Evolutionary conservation across 306 rosid species (phyloP).

Genomic region (Dalbergia cultrata): DNA sequence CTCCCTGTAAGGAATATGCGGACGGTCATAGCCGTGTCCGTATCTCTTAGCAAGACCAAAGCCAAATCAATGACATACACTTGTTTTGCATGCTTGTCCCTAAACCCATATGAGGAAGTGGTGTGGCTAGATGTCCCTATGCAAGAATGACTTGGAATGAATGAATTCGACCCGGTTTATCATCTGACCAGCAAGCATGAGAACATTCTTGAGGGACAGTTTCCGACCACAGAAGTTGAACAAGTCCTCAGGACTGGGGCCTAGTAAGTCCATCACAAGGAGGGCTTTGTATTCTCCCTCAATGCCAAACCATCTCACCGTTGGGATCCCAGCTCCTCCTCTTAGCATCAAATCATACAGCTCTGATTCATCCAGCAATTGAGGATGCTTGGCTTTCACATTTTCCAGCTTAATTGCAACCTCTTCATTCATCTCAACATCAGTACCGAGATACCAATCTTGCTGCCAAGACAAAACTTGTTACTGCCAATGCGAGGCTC

Average conservation of each 20-base stretch:
- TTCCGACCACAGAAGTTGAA: constrained; percentile 95
- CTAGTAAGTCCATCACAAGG: constrained; percentile 94
- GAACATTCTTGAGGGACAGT: constrained; percentile 67
- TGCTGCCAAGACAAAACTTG: constrained; percentile 93
- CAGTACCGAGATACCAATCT: constrained; percentile 92
- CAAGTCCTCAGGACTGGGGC: constrained; percentile 96
- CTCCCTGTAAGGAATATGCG: constrained; percentile 97
- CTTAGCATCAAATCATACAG: constrained; percentile 88
- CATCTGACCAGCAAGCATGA: constrained; percentile 88
- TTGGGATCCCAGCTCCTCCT: constrained; percentile 98
- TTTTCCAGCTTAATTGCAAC: constrained; percentile 98
- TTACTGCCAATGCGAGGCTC: constrained; percentile 93
- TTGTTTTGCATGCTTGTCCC: constrained; percentile 98
- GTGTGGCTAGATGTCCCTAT: constrained; percentile 96
- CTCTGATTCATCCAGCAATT: constrained; percentile 88
- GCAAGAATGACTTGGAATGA: constrained; percentile 92
- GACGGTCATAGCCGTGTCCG: constrained; percentile 85
- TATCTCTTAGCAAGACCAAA: constrained; percentile 98
- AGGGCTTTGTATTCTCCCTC: constrained; percentile 97
- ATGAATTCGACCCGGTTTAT: constrained; percentile 92
- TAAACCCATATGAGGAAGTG: constrained; percentile 98
- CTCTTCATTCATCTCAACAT: constrained; percentile 93
- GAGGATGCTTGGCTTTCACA: constrained; percentile 96
- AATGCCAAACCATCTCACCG: constrained; percentile 88
- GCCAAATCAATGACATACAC: constrained; percentile 87